Conservation (phyloP, 2,329 filamentous ascomycete genomes). For the Triangularia setosa region DNA sequence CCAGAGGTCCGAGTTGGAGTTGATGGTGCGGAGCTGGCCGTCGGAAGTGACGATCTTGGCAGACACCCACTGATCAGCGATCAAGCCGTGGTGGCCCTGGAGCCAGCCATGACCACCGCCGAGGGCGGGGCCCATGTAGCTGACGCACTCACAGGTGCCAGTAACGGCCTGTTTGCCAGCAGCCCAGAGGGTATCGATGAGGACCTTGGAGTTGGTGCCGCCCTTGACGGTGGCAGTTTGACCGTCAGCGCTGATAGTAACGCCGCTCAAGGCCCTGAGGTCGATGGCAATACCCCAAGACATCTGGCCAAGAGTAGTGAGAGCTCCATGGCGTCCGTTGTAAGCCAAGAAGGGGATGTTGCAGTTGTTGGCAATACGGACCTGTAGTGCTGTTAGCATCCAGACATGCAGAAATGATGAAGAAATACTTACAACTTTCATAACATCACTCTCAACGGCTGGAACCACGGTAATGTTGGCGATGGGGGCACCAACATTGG, state of each 20-base stretch:
- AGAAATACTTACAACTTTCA: slow-evolving; percentile 37
- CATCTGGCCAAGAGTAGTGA: slow-evolving; percentile 47
- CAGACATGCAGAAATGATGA: not conserved
- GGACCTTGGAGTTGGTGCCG: slow-evolving; percentile 42
- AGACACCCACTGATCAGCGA: slow-evolving; percentile 50
- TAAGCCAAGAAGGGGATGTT: slow-evolving; percentile 49
- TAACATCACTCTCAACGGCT: slow-evolving; percentile 45
- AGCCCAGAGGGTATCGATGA: slow-evolving; percentile 47
- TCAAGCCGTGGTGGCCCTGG: slow-evolving; percentile 50
- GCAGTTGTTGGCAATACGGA: slow-evolving; percentile 45
- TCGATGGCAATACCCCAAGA: slow-evolving; percentile 48
- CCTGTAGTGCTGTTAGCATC: slow-evolving; percentile 28
- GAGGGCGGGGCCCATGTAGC: slow-evolving; percentile 41
- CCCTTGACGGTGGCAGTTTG: slow-evolving; percentile 46
- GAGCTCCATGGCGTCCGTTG: slow-evolving; percentile 50
- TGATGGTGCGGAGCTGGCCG: slow-evolving; percentile 39
- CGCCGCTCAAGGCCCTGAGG: slow-evolving; percentile 40
- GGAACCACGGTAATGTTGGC: slow-evolving; percentile 46
- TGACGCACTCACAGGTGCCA: slow-evolving; percentile 49
- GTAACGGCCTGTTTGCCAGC: slow-evolving; percentile 50
- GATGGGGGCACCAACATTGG: slow-evolving; percentile 38
- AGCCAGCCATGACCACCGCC: slow-evolving; percentile 56
- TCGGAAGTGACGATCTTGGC: slow-evolving; percentile 50
- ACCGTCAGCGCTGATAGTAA: slow-evolving; percentile 40
- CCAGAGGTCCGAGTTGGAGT: slow-evolving; percentile 44